A percentile compares a stretch with the other conserved stretches of the same genome.
Conservation (phyloP, 352 stramenopile genomes). For the Sclerospora graminicola region DNA sequence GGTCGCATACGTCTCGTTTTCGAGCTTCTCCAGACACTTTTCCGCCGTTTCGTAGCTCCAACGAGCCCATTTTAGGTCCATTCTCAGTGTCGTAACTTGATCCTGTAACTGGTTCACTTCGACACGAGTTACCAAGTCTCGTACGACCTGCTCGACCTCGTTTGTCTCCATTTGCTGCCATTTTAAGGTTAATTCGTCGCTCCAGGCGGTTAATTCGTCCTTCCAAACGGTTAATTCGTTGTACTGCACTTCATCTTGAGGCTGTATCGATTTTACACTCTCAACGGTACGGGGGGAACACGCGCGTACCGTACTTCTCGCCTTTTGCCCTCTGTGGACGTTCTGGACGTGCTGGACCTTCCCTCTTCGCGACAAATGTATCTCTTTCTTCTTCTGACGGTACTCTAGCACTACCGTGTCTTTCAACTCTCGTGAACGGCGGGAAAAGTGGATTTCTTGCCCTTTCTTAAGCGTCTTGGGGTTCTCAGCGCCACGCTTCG, state of each 20-base stretch:
- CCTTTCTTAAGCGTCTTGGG: too few relatives aligned
- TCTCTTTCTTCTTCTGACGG: too few relatives aligned
- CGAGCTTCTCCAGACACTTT: slow-evolving; percentile 6
- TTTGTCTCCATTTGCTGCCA: slow-evolving; percentile 12
- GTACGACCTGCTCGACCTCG: slow-evolving; percentile 25
- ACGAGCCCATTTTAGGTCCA: slow-evolving; percentile 9
- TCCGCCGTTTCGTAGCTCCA: slow-evolving; percentile 13
- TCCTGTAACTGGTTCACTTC: slow-evolving; percentile 11
- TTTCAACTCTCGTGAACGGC: too few relatives aligned
- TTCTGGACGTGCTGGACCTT: too few relatives aligned
- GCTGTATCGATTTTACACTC: slow-evolving; percentile 28
- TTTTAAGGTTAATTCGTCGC: slow-evolving; percentile 10
- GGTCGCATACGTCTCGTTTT: slow-evolving; percentile 9
- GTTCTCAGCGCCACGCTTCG: too few relatives aligned
- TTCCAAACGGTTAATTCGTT: slow-evolving; percentile 11
- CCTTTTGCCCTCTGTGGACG: too few relatives aligned
- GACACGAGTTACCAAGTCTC: slow-evolving; percentile 26
- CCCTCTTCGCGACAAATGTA: too few relatives aligned
- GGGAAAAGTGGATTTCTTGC: too few relatives aligned
- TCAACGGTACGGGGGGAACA: slow-evolving; percentile 8
- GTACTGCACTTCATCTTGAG: slow-evolving; percentile 24
- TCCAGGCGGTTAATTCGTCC: slow-evolving; percentile 15
- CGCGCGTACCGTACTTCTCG: background rate
- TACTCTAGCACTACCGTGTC: too few relatives aligned
- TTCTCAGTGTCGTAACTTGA: slow-evolving; percentile 1